Evolutionary conservation across 768 basidiomycete genomes (phyloP).

Genomic region (Collybia nuda): DNA sequence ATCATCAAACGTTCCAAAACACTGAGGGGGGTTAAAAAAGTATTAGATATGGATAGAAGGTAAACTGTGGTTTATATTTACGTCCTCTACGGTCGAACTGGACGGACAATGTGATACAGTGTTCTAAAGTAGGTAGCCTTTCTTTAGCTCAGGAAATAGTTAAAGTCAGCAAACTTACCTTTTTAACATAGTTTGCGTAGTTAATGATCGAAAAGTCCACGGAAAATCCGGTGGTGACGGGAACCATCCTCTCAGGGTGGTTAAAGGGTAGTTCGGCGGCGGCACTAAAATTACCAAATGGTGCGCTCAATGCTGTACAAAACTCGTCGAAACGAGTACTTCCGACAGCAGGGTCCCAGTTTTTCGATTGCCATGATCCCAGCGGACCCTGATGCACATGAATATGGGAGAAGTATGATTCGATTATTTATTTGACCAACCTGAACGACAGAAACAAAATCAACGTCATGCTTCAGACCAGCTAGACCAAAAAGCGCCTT

Average conservation of each 20-base stretch:
- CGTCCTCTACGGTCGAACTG: conserved; percentile 33
- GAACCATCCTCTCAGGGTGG: conserved; percentile 46
- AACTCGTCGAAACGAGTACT: conserved; percentile 68
- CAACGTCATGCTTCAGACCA: conserved; percentile 68
- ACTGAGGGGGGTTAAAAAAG: conserved; percentile 39
- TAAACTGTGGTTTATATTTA: conserved; percentile 11
- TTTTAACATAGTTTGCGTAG: conserved; percentile 76
- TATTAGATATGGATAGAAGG: neutral
- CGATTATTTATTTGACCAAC: conserved; percentile 34
- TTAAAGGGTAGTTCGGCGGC: conserved; percentile 44
- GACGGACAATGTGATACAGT: conserved; percentile 58
- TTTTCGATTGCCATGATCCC: conserved; percentile 77
- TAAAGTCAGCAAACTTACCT: conserved; percentile 37
- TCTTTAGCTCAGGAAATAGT: no score
- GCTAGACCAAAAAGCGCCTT: conserved; percentile 79
- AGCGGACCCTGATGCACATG: conserved; percentile 48
- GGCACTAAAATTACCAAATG: conserved; percentile 29
- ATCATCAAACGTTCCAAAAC: conserved; percentile 84
- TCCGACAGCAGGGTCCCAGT: conserved; percentile 79
- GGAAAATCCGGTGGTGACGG: conserved; percentile 42
- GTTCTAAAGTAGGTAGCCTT: no score
- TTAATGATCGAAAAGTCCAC: conserved; percentile 65
- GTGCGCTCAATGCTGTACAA: conserved; percentile 54
- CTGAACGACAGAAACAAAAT: conserved; percentile 71
- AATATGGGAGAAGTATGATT: conserved; percentile 2